phyloP scores from a whole-genome alignment of 2,329 filamentous ascomycete genomes.

The Truncatella angustata region DNA sequence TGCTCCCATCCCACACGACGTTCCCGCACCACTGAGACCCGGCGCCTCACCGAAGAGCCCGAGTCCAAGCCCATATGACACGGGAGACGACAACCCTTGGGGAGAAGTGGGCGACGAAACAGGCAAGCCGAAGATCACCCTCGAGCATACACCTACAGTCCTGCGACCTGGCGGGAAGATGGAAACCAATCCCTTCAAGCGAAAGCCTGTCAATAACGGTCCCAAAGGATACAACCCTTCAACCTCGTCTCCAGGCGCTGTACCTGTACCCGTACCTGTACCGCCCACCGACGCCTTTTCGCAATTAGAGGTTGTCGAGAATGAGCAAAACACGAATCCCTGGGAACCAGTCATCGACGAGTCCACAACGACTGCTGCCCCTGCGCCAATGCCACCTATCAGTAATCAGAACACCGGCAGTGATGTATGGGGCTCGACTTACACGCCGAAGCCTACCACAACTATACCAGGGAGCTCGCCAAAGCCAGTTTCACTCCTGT shows the following conservation, averaged over 20 bases:
- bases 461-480: slow-evolving; percentile 29
- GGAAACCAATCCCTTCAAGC: slow-evolving; percentile 56
- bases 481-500: slow-evolving; percentile 33
- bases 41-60: slow-evolving; percentile 21
- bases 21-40: slow-evolving; percentile 33
- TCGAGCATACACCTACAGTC: slow-evolving; percentile 27
- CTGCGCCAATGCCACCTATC: slow-evolving; percentile 23
- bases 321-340: slow-evolving; percentile 38
- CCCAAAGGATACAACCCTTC: no score
- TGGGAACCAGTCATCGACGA: slow-evolving; percentile 40
- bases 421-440: slow-evolving; percentile 35
- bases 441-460: slow-evolving; percentile 30
- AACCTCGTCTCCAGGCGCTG: no score
- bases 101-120: slow-evolving; percentile 17
- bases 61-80: slow-evolving; percentile 28
- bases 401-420: slow-evolving; percentile 29
- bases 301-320: slow-evolving; percentile 40
- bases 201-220: slow-evolving; percentile 34
- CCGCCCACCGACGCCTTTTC: slow-evolving; percentile 38
- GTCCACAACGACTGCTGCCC: slow-evolving; percentile 21
- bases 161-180: slow-evolving; percentile 31
- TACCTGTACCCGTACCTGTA: no score
- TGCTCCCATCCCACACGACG: slow-evolving; percentile 14
- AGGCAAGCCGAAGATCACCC: slow-evolving; percentile 13
- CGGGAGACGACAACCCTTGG: slow-evolving; percentile 36